These are phyloP conservation scores for Tulasnella calospora DNA, from an alignment of 768 basidiomycete species.

Conservation along the genomic window DNA sequence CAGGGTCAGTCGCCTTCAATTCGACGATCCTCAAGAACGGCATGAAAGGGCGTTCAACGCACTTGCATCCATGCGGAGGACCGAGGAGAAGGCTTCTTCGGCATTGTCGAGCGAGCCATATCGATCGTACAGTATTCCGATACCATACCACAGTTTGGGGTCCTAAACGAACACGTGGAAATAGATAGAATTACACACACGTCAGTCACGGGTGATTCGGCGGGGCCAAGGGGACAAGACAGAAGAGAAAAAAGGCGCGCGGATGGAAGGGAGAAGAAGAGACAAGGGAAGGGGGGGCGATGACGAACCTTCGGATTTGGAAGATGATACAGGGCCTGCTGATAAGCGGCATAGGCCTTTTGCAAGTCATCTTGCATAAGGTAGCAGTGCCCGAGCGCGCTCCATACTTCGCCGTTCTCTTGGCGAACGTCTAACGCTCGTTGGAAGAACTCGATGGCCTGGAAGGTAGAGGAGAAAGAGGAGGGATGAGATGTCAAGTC, in stretches of 20 bases:
- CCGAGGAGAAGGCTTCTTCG: slow-evolving; percentile 95
- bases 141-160: slow-evolving; percentile 98
- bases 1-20: neutral
- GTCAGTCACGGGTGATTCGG: neutral
- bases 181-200: neutral
- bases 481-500: slow-evolving; percentile 23
- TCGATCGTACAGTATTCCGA: slow-evolving; percentile 97
- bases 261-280: neutral
- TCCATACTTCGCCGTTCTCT: slow-evolving; percentile 99
- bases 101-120: slow-evolving; percentile 98
- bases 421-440: slow-evolving; percentile 84
- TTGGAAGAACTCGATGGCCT: slow-evolving; percentile 97
- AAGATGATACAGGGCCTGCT: slow-evolving; percentile 93
- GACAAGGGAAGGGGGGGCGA: neutral
- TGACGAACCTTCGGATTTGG: slow-evolving; percentile 81
- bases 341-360: slow-evolving; percentile 97
- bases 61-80: slow-evolving; percentile 97
- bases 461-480: slow-evolving; percentile 16
- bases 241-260: neutral
- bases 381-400: slow-evolving; percentile 93
- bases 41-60: slow-evolving; percentile 31
- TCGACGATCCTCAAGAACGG: slow-evolving; percentile 26
- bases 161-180: slow-evolving; percentile 57
- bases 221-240: neutral
- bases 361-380: slow-evolving; percentile 99